Conservation (phyloP, 2,329 filamentous ascomycete species). For the Karstenula rhodostoma region DNA sequence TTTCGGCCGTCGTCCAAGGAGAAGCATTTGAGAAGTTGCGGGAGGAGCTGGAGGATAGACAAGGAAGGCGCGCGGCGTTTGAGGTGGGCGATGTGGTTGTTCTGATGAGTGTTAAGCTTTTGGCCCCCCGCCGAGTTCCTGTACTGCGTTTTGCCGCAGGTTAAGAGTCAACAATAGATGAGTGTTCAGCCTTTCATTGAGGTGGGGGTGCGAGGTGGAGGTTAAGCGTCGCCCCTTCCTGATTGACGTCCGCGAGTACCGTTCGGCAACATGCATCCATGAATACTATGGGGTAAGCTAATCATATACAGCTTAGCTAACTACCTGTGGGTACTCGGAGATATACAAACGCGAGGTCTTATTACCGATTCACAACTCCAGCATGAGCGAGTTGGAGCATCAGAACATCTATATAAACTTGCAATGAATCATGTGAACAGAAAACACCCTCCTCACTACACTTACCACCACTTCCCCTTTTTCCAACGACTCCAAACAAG, state of each 20-base stretch:
- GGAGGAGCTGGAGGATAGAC: constrained; percentile 18
- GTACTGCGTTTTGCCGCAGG: no score
- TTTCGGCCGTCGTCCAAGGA: constrained; percentile 10
- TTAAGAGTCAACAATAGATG: no score
- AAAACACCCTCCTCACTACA: no score
- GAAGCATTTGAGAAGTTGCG: constrained; percentile 10
- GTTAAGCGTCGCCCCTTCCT: neutral
- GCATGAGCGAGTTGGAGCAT: neutral
- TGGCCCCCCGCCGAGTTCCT: no score
- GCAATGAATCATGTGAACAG: no score
- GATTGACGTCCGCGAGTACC: neutral
- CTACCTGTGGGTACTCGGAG: neutral
- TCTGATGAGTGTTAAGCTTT: constrained; percentile 24
- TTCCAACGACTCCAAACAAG: neutral
- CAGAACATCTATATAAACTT: neutral
- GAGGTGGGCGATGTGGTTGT: constrained; percentile 27
- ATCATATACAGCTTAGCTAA: neutral
- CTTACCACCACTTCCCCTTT: neutral
- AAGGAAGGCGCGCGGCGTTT: constrained; percentile 20
- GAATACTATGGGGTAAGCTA: neutral
- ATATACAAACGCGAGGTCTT: constrained; percentile 3
- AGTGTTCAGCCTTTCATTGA: no score
- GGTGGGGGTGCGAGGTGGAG: no score
- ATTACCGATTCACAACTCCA: neutral
- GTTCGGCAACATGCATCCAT: neutral